Base-by-base conservation (phyloP, 1,139 yeast genomes). In the Sugiyamaella paludigena region DNA sequence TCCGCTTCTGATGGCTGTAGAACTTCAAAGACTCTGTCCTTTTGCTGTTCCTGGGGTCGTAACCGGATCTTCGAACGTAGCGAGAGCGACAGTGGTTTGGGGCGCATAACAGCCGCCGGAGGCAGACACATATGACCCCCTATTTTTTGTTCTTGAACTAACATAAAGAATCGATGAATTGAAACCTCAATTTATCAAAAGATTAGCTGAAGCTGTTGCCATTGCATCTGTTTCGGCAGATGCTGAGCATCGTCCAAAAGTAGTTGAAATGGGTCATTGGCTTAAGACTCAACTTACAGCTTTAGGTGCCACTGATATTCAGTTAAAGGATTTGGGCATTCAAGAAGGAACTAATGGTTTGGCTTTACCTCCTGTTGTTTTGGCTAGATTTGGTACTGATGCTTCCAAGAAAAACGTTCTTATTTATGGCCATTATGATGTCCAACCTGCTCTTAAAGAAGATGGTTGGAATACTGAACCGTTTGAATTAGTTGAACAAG, bases 401-500 rank as follows among this genome's bases (percentile, higher is more conserved):
- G 83, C 95, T 36, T 57, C 68, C 34, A 86, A 87, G 75, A 91
- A 89, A 72, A 92, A 89, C 27, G 85, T 94, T 38, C 78, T 94
- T 59, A 84, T 94, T 44, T 92, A 92, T 67, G 98, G 98, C 34
- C 98, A 92, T 69, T 91, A 91, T 71, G 98, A 92, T 63, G 99
- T 92, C 53, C 99, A 92, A 74, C 99, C 99, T 7, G 99, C 99
- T 13, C 72, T 78, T 44, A 63, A 75, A 55, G 96, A 87, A 61
- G 98, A 92, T 66, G 98, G 99, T 31, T 92, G 99, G 99, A 74
- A 77, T 63, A 79, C 95, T 42, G 96, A 89, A 57, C 99, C 99
- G 9, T 92, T 92, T 71, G 75, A 74, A 50, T 72, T 92, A 65
- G 76, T 78, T 54, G 78, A 83, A 59, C 79, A 70, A 48, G 82